phyloP scores from a whole-genome alignment of 306 rosid species.

The Malus domestica region DNA sequence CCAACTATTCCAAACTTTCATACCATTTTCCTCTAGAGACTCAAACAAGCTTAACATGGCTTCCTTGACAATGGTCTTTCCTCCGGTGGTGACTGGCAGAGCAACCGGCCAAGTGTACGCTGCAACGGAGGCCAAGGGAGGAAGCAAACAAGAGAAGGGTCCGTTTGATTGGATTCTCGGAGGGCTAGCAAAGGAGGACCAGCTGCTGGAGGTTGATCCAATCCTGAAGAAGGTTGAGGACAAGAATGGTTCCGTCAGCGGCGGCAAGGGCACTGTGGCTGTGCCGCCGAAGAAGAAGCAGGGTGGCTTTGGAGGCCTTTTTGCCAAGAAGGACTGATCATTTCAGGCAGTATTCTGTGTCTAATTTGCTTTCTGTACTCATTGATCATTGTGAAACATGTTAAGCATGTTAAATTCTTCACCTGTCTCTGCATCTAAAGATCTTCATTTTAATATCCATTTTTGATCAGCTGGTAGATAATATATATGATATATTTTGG shows the following conservation, averaged over 20 bases:
- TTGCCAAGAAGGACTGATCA: constrained; percentile 39
- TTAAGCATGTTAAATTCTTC: constrained; percentile 16
- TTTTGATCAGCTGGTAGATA: constrained; percentile 13
- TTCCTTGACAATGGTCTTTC: constrained; percentile 55
- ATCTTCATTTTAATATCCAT: constrained; percentile 22
- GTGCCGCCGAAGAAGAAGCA: constrained; percentile 72
- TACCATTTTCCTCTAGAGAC: not conserved
- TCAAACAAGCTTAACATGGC: constrained; percentile 38
- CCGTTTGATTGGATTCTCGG: constrained; percentile 66
- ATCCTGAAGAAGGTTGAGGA: constrained; percentile 75
- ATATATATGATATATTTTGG: not conserved
- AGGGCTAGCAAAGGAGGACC: constrained; percentile 65
- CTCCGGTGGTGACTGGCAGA: constrained; percentile 36
- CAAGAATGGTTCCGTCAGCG: constrained; percentile 30
- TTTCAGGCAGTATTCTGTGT: not conserved
- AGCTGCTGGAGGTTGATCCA: constrained; percentile 67
- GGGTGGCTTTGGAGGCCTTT: constrained; percentile 73
- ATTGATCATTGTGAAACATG: constrained; percentile 9
- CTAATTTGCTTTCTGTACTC: constrained; percentile 13
- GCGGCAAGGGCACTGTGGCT: constrained; percentile 43
- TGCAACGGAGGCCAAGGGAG: constrained; percentile 53
- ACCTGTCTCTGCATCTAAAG: constrained; percentile 10
- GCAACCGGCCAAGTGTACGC: constrained; percentile 41
- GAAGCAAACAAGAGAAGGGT: constrained; percentile 61
- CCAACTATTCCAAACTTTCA: not conserved